Conservation (phyloP, 345 rosid genomes). For the Trapa incisa region DNA sequence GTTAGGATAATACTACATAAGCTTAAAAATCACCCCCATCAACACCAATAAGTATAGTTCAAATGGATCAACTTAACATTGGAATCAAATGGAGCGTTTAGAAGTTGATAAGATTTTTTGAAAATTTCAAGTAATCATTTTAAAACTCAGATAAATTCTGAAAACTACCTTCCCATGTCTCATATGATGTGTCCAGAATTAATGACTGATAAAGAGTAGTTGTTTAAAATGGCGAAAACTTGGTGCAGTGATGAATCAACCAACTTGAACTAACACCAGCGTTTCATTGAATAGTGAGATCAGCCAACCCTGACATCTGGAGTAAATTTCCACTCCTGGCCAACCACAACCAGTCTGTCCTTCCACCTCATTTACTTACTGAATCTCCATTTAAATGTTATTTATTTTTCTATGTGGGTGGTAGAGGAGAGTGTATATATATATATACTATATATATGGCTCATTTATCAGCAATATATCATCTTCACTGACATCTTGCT, state of each 20-base stretch:
- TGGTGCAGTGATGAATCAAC: no score
- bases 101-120: no score
- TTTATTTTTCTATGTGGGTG: background rate
- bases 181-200: background rate
- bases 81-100: no score
- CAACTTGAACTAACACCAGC: background rate
- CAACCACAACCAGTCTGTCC: background rate
- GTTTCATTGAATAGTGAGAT: background rate
- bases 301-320: background rate
- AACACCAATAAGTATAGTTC: no score
- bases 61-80: no score
- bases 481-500: background rate
- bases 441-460: no score
- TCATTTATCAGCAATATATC: no score
- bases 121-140: no score
- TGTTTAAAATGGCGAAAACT: background rate
- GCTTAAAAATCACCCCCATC: no score
- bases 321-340: constrained; percentile 1
- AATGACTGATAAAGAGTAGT: background rate
- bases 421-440: no score
- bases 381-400: background rate
- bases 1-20: no score
- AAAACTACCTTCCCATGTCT: background rate
- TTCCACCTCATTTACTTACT: constrained; percentile 1
- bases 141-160: no score